Percentiles rank a stretch among this genome's conserved stretches.
phyloP scores from a whole-genome alignment of 1,139 yeast genomes.

The Pichia terricola region DNA sequence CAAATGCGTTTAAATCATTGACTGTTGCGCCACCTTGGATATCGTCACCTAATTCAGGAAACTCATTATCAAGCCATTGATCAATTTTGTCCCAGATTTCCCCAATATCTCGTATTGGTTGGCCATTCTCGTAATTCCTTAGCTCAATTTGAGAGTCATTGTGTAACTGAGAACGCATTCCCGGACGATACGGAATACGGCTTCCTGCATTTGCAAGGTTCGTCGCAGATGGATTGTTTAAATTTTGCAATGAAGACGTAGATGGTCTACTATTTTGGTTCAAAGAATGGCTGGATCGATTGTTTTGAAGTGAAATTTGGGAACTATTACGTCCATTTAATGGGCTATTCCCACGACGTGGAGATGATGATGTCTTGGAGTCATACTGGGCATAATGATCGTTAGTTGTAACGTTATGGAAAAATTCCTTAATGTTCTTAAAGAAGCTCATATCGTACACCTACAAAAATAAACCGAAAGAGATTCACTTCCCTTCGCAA shows the following conservation, averaged over 20 bases:
- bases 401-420: conserved; percentile 51
- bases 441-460: conserved; percentile 18
- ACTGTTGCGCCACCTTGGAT: conserved; percentile 62
- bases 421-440: conserved; percentile 31
- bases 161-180: conserved; percentile 31
- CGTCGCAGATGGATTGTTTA: background rate
- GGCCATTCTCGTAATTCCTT: conserved; percentile 42
- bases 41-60: conserved; percentile 71
- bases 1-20: conserved; percentile 70
- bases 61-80: conserved; percentile 64
- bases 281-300: conserved; percentile 25
- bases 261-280: conserved; percentile 22
- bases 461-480: too few species aligned
- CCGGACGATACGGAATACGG: conserved; percentile 30
- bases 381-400: conserved; percentile 52
- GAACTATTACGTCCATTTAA: conserved; percentile 12
- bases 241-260: conserved; percentile 12
- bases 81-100: conserved; percentile 71
- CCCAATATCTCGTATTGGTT: conserved; percentile 63
- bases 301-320: conserved; percentile 18
- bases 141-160: conserved; percentile 34
- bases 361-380: conserved; percentile 3
- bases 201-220: background rate
- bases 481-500: too few species aligned
- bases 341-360: conserved; percentile 1